Evolutionary conservation across 805 yeast genomes (phyloP).

Genomic region (Komagataella ulmi): DNA sequence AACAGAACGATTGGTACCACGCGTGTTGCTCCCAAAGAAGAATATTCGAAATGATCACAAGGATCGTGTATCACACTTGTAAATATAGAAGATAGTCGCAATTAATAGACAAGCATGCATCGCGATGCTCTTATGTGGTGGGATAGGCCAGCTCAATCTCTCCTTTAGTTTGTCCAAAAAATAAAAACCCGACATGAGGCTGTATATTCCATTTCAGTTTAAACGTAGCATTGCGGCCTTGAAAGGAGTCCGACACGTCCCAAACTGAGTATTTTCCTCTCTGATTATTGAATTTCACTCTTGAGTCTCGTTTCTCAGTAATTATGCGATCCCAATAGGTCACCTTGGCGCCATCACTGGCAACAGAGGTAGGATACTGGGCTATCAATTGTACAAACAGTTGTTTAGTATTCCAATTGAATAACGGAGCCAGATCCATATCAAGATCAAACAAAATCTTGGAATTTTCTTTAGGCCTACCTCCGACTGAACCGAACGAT

Average conservation of each 20-base stretch:
- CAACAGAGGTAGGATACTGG: slow-evolving; percentile 32
- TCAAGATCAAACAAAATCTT: slow-evolving; percentile 60
- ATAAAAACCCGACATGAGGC: slow-evolving; percentile 75
- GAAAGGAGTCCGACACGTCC: slow-evolving; percentile 58
- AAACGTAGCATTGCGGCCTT: slow-evolving; percentile 52
- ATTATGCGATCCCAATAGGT: slow-evolving; percentile 90
- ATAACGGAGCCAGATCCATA: slow-evolving; percentile 62
- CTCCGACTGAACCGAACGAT: slow-evolving; percentile 52
- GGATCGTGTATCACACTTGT: background rate
- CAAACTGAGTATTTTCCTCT: slow-evolving; percentile 76
- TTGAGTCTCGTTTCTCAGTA: slow-evolving; percentile 41
- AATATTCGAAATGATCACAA: background rate
- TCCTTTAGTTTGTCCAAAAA: slow-evolving; percentile 43
- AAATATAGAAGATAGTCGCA: background rate
- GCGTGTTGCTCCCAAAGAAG: background rate
- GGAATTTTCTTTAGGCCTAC: slow-evolving; percentile 66
- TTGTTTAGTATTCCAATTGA: slow-evolving; percentile 96
- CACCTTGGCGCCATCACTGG: slow-evolving; percentile 34
- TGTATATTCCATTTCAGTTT: slow-evolving; percentile 84
- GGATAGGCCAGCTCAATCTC: slow-evolving; percentile 11
- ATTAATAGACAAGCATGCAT: background rate
- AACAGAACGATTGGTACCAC: background rate
- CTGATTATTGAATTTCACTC: slow-evolving; percentile 32
- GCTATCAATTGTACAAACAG: slow-evolving; percentile 87
- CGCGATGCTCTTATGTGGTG: background rate